Conservation (phyloP, 305 asterid genomes). For the Fraxinus greggii region DNA sequence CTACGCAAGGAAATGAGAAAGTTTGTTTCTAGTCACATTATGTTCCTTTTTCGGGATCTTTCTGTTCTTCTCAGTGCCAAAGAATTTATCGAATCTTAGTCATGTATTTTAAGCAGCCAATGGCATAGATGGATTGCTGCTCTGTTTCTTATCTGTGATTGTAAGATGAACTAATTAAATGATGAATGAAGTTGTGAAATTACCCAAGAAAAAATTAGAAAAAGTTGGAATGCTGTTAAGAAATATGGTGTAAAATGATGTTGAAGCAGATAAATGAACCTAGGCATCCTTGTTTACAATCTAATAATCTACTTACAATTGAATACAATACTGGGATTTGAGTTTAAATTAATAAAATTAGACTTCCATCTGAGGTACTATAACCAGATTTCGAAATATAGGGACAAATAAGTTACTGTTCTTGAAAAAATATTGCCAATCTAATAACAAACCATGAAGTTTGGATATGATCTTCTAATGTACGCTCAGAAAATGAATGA, state of each 20-base stretch:
- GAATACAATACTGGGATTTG: background rate
- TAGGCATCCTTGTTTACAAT: background rate
- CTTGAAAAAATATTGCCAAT: constrained; percentile 19
- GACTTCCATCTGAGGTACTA: no score
- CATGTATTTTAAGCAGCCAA: background rate
- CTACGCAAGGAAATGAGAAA: background rate
- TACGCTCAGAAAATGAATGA: constrained; percentile 44
- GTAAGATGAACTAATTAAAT: background rate
- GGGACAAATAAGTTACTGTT: constrained; percentile 11
- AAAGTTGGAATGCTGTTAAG: background rate
- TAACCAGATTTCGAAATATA: background rate
- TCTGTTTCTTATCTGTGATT: background rate
- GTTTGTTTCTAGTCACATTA: background rate
- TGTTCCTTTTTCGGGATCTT: background rate
- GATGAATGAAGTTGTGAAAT: background rate
- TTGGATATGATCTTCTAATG: background rate
- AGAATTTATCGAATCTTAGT: background rate
- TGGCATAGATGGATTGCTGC: background rate
- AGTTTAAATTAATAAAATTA: no score
- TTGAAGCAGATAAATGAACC: no score
- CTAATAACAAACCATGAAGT: background rate
- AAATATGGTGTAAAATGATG: background rate
- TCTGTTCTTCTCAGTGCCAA: background rate
- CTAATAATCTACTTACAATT: background rate
- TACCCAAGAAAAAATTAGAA: no score